Percentiles rank a stretch among this genome's conserved stretches.
phyloP scores from a whole-genome alignment of 169 alveolate species.

The Plasmodium blacklocki region DNA sequence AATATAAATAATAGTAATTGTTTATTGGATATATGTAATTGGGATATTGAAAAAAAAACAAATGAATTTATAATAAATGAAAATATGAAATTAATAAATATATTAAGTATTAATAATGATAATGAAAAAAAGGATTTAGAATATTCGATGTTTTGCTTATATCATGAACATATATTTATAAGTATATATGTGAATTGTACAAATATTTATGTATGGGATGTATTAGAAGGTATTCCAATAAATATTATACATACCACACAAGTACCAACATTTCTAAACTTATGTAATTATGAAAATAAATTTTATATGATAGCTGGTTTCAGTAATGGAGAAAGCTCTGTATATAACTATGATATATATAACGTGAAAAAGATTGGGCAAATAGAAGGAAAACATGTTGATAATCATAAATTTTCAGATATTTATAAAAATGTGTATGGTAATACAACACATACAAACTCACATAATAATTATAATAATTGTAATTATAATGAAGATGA shows the following conservation, averaged over 20 bases:
- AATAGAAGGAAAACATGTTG: slow-evolving; percentile 11
- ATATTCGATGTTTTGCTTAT: slow-evolving; percentile 68
- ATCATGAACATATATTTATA: slow-evolving; percentile 42
- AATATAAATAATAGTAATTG: slow-evolving; percentile 62
- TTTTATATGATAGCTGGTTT: slow-evolving; percentile 59
- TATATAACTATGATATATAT: slow-evolving; percentile 54
- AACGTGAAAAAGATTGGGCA: slow-evolving; percentile 10
- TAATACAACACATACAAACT: neutral
- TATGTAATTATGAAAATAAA: slow-evolving; percentile 49
- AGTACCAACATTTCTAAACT: slow-evolving; percentile 51
- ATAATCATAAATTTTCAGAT: neutral
- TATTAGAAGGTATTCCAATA: slow-evolving; percentile 43
- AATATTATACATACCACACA: slow-evolving; percentile 25
- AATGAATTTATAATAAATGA: slow-evolving; percentile 27
- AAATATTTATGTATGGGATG: slow-evolving; percentile 63
- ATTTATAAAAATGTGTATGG: neutral
- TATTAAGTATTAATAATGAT: slow-evolving; percentile 29
- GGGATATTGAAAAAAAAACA: slow-evolving; percentile 17
- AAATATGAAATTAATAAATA: slow-evolving; percentile 54
- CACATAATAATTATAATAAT: neutral
- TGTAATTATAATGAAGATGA: slow-evolving; percentile 4
- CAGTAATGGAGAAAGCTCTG: slow-evolving; percentile 16
- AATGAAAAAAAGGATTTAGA: slow-evolving; percentile 49
- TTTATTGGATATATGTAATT: slow-evolving; percentile 38
- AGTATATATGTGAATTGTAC: slow-evolving; percentile 51